phyloP scores from a whole-genome alignment of 345 rosid species.

The Populus simonii region DNA sequence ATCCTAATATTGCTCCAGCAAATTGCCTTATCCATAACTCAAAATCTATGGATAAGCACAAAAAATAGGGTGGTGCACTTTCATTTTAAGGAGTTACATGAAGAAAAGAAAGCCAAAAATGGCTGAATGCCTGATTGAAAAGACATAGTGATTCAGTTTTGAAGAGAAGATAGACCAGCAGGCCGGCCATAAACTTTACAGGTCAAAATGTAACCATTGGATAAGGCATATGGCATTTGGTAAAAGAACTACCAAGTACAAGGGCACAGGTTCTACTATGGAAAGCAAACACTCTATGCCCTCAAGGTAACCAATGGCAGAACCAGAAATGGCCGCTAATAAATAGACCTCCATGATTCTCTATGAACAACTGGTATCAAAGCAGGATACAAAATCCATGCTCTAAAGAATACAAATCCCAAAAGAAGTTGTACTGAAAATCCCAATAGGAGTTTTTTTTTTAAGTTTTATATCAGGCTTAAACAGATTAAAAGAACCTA shows the following conservation, averaged over 20 bases:
- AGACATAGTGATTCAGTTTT: not conserved
- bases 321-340: not conserved
- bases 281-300: not conserved
- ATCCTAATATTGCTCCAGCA: not conserved
- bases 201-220: not conserved
- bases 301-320: not conserved
- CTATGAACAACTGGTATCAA: not conserved
- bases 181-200: not conserved
- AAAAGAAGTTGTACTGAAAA: not conserved
- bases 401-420: not conserved
- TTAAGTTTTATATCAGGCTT: not conserved
- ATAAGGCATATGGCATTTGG: not conserved
- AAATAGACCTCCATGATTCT: not conserved
- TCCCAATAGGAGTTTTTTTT: not conserved
- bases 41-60: not conserved
- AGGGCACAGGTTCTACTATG: not conserved
- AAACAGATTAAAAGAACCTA: not conserved
- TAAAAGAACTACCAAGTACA: not conserved
- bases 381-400: not conserved
- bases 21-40: not conserved
- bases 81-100: not conserved
- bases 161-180: not conserved
- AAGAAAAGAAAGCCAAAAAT: not conserved
- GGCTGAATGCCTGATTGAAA: not conserved
- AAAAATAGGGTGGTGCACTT: not conserved